Evolutionary conservation across 202 grass and related monocot genomes (phyloP).

Genomic region (Setaria viridis): DNA sequence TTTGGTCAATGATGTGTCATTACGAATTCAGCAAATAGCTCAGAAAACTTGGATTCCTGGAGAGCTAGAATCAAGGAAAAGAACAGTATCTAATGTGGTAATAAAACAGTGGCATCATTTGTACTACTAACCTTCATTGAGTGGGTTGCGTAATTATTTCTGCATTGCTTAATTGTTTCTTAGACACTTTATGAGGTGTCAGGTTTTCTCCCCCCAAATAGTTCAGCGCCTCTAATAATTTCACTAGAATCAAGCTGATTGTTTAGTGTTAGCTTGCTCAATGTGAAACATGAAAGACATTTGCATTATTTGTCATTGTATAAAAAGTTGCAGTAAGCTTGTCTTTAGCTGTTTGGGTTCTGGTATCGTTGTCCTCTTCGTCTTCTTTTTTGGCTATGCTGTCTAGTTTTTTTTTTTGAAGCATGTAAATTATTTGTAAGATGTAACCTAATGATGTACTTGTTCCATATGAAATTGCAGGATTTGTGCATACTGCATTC

Average conservation of each 20-base stretch:
- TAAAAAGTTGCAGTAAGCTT: not conserved
- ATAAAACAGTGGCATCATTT: not conserved
- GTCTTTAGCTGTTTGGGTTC: not conserved
- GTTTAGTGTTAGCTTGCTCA: not conserved
- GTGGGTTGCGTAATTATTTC: not conserved
- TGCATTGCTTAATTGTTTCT: not conserved
- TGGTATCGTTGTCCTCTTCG: not conserved
- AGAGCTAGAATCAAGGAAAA: not conserved
- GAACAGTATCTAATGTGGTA: not conserved
- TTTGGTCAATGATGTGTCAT: not conserved
- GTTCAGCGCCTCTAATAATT: not conserved
- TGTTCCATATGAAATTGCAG: constrained; percentile 32
- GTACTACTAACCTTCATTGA: not conserved
- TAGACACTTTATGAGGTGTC: not conserved
- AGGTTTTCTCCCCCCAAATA: not conserved
- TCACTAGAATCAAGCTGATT: not conserved
- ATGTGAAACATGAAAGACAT: not conserved
- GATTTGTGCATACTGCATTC: constrained; percentile 56
- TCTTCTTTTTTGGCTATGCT: not conserved
- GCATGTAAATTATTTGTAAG: not conserved
- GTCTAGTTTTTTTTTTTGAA: not conserved
- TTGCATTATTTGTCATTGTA: not conserved
- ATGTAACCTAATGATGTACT: not conserved
- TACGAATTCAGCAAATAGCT: not conserved
- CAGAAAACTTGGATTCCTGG: not conserved